Conservation (phyloP, 345 rosid genomes). For the Arabis hirsuta region DNA sequence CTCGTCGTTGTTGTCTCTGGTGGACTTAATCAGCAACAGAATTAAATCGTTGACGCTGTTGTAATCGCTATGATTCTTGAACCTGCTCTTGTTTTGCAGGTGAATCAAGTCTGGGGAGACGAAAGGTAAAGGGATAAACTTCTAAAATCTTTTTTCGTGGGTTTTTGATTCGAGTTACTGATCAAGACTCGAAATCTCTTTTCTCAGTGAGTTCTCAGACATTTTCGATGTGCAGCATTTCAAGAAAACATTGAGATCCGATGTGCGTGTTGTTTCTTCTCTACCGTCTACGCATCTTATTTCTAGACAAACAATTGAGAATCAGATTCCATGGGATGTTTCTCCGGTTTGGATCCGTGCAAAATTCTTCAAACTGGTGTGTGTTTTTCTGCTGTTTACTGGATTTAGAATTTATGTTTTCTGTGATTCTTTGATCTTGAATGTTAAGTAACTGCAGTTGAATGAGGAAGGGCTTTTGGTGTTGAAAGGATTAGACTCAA, state of each 20-base stretch:
- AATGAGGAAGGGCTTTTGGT: constrained; percentile 66
- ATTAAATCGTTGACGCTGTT: constrained; percentile 77
- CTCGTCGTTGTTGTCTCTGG: constrained; percentile 74
- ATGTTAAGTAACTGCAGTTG: constrained; percentile 47
- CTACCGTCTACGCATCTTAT: constrained; percentile 72
- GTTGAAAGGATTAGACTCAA: constrained; percentile 69
- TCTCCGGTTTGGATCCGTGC: constrained; percentile 78
- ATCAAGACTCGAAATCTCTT: not conserved
- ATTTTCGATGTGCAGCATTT: constrained; percentile 69
- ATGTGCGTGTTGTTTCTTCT: constrained; percentile 68
- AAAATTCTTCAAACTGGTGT: constrained; percentile 59
- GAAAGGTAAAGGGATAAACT: constrained; percentile 53
- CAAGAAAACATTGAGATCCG: constrained; percentile 62
- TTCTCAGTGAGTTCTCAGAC: constrained; percentile 67
- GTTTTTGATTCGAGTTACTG: not conserved
- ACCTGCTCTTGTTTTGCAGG: constrained; percentile 75
- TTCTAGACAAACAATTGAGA: constrained; percentile 58
- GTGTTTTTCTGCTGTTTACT: constrained; percentile 18
- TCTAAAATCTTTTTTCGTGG: not conserved
- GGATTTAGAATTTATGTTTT: not conserved
- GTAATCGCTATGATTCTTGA: constrained; percentile 77
- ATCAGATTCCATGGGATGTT: constrained; percentile 61
- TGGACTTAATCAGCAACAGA: constrained; percentile 73
- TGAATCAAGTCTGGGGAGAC: constrained; percentile 70
- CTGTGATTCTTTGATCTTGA: not conserved